Conservation (phyloP, 2,329 filamentous ascomycete species). For the Colletotrichum godetiae region DNA sequence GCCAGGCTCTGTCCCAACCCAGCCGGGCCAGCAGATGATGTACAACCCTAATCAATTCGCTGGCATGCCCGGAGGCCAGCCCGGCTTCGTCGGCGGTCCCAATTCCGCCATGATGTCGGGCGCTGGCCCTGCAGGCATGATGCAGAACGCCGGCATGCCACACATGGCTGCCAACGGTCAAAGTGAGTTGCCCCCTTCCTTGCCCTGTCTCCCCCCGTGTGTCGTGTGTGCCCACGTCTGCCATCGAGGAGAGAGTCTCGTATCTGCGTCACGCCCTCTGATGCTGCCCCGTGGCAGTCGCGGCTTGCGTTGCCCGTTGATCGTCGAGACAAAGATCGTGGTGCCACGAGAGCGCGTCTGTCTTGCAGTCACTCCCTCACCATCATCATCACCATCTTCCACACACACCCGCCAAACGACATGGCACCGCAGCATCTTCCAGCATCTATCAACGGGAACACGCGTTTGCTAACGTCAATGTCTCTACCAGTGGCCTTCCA, state of each 20-base stretch:
- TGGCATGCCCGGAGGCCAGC: slow-evolving; percentile 59
- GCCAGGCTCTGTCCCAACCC: slow-evolving; percentile 53
- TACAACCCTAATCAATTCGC: slow-evolving; percentile 69
- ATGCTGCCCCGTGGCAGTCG: slow-evolving; percentile 12
- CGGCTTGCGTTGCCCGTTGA: slow-evolving; percentile 2
- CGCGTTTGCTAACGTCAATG: slow-evolving; percentile 45
- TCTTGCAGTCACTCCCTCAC: background rate
- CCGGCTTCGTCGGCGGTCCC: slow-evolving; percentile 60
- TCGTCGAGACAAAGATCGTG: background rate
- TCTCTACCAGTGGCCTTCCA: slow-evolving; percentile 65
- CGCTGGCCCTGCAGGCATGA: slow-evolving; percentile 67
- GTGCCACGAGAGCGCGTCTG: background rate
- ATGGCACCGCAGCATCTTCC: slow-evolving; percentile 23
- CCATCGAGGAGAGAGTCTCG: slow-evolving; percentile 1
- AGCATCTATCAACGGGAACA: slow-evolving; percentile 33
- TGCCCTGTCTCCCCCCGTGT: slow-evolving; percentile 36
- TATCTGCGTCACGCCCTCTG: slow-evolving; percentile 20
- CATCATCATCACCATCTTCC: background rate
- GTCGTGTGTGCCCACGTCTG: slow-evolving; percentile 9
- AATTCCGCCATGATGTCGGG: slow-evolving; percentile 67
- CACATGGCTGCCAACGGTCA: slow-evolving; percentile 70
- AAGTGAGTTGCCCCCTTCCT: slow-evolving; percentile 59
- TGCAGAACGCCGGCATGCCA: slow-evolving; percentile 70
- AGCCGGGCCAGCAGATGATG: slow-evolving; percentile 65
- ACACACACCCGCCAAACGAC: background rate